Base-by-base conservation (phyloP, 139 green algal species). In the Chlorella sp. region DNA sequence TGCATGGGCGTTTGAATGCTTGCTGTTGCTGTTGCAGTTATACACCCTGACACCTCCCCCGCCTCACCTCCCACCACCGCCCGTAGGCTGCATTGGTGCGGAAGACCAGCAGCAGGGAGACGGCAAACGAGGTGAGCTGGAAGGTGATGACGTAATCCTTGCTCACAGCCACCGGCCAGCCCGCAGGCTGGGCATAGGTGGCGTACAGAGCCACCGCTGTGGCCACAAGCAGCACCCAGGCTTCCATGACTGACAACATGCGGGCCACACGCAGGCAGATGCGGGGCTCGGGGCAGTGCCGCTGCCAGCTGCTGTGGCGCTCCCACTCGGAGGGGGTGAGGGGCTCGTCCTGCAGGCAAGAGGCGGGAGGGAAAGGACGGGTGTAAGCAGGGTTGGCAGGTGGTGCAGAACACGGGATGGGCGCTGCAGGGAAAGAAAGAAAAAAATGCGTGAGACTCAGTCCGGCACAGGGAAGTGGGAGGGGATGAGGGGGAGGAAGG, bases 91-190 rank as follows among this genome's bases (percentile, higher is more conserved):
- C 89, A 86, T 94, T 95, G 42, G 93, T 95, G 26, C 92, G 84
- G 83, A 95, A 95, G 4, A 95, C 92, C 32, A 95, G 88, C 75
- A 95, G 89, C 57, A 95, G 77, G n/a, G 88, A 84, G 4, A 95
- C 76, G 22, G 91, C 90, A 88, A 93, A 93, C 28, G 61, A 86
- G 34, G 88, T 92, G 21, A 95, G 84, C 37, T 68, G 69, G 40
- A 95, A 93, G 22, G 88, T 53, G 40, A 88, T 88, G 28, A 85
- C 14, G 42, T 69, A 85, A 48, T 85, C 42, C 15, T 30, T 28
- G 75, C 75, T 81, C n/a, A 81, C 75, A 1, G 75, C 75, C 12
- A 81, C 24, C 1, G 75, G 75, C 75, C 75, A 81, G 34, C 75
- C 75, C 2, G 18, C 11, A 21, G 75, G 75, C 75, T 81, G 75